phyloP scores from a whole-genome alignment of 164 flowering plant species.

The Paratinospora sagittata region DNA sequence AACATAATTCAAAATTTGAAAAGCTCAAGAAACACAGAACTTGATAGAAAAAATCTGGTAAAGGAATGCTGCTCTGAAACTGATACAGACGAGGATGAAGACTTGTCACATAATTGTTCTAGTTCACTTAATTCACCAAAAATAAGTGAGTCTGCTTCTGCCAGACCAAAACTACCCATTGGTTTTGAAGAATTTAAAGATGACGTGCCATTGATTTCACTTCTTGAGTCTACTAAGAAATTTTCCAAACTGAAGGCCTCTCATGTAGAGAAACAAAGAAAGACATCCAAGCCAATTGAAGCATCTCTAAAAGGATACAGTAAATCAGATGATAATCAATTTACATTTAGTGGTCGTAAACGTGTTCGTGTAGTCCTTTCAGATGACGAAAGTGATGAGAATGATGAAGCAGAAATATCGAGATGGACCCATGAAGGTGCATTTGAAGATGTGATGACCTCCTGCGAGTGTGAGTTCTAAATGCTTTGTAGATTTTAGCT shows the following conservation, averaged over 20 bases:
- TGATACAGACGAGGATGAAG: conserved; percentile 54
- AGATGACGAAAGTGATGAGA: conserved; percentile 73
- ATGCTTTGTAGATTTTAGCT: conserved; percentile 9
- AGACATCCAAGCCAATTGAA: conserved; percentile 16
- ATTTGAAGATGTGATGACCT: conserved; percentile 42
- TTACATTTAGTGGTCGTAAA: conserved; percentile 49
- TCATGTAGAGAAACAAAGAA: conserved; percentile 14
- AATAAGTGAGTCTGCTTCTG: conserved; percentile 20
- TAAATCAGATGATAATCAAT: conserved; percentile 37
- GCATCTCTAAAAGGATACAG: conserved; percentile 29
- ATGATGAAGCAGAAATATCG: conserved; percentile 25
- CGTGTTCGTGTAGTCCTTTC: conserved; percentile 74
- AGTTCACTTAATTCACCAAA: conserved; percentile 30
- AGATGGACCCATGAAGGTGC: conserved; percentile 19
- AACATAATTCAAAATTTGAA: conserved; percentile 49
- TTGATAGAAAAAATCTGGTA: conserved; percentile 19
- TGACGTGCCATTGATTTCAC: conserved; percentile 50
- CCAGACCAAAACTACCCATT: conserved; percentile 15
- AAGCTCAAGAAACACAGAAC: conserved; percentile 24
- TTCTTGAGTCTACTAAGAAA: conserved; percentile 25
- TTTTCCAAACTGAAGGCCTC: conserved; percentile 23
- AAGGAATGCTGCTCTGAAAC: conserved; percentile 74
- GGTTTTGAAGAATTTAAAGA: conserved; percentile 36
- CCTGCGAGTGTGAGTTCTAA: conserved; percentile 46
- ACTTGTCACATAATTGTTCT: conserved; percentile 31